A percentile compares a stretch with the other conserved stretches of the same genome.
phyloP scores from a whole-genome alignment of 2,329 filamentous ascomycete genomes.

The Cladosporium phlei region DNA sequence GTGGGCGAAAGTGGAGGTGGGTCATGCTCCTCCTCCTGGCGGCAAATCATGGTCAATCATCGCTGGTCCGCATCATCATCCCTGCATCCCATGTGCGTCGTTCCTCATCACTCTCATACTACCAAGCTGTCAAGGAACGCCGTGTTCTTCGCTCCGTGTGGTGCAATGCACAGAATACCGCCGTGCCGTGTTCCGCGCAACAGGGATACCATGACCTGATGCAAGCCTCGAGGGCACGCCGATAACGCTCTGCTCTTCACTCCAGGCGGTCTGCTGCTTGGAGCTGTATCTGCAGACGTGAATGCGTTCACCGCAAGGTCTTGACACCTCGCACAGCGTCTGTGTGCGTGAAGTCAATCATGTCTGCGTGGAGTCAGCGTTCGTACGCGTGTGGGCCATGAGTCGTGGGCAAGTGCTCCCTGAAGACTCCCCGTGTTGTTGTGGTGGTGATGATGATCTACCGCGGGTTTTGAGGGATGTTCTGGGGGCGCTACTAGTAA shows the following conservation, averaged over 20 bases:
- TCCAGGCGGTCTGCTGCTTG: background rate
- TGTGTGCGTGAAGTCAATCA: background rate
- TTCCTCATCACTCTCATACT: too few species aligned
- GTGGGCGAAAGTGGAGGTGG: conserved; percentile 1
- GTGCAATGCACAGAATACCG: background rate
- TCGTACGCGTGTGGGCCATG: background rate
- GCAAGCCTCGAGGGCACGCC: background rate
- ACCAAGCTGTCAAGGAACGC: conserved; percentile 2
- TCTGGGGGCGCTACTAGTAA: background rate
- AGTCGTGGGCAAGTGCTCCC: background rate
- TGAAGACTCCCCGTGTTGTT: too few species aligned
- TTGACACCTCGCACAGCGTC: background rate
- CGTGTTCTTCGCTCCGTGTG: too few species aligned
- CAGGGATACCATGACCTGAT: background rate
- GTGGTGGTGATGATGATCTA: too few species aligned
- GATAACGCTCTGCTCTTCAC: background rate
- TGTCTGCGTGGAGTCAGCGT: too few species aligned
- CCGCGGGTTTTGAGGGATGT: too few species aligned
- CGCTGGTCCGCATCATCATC: too few species aligned
- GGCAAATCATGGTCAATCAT: background rate
- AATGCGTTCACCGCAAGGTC: background rate
- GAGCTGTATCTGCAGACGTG: background rate
- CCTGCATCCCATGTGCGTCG: background rate
- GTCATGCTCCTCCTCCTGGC: background rate
- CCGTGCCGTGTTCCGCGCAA: background rate